Evolutionary conservation across 805 yeast genomes (phyloP), one percentile per base, ranked within the genome.

Genomic region (Yueomyces sinensis): DNA sequence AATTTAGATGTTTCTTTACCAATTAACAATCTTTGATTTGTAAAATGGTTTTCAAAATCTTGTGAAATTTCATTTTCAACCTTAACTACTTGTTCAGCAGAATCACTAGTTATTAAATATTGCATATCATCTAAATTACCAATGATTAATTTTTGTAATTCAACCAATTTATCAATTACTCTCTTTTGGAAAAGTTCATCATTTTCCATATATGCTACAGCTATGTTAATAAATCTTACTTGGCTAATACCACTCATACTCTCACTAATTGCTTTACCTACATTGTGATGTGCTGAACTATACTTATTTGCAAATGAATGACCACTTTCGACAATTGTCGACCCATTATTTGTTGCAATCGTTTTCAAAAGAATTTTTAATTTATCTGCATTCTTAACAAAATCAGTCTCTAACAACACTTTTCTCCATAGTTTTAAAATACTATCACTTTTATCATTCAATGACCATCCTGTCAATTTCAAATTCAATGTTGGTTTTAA

Each of bases 291-390:
- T 0, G 94, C 68, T 17, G 72, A 63, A 2, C 94, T 76, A 46
- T 63, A 70, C 4, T 74, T 64, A 44, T 74, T 68, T 3, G 97
- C 95, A 57, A 70, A 87, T 2, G 77, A 62, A 51, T 91, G 96
- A 1, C 98, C 98, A 37, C 80, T 65, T 37, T 87, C 91, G 9
- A 95, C 87, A 34, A 91, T 74, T 5, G 70, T 64, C 47, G 87
- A 76, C 37, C 83, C 62, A 48, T 82, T 82, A 45, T 83, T 87
- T 24, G 86, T 76, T 0, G 82, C 79, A 47, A 79, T 55, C 29
- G 78, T 70, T 47, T 80, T 80, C 29, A 91, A 72, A 48, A 91
- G 63, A 1, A 81, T 73, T 37, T 72, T 65, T 38, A 91, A 63
- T 49, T 86, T 89, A 35, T 75, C 78, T 32, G 74, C 61, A 39